These are phyloP conservation scores for Pythium monospermum DNA, from an alignment of 352 stramenopile genomes.

Conservation along the genomic window DNA sequence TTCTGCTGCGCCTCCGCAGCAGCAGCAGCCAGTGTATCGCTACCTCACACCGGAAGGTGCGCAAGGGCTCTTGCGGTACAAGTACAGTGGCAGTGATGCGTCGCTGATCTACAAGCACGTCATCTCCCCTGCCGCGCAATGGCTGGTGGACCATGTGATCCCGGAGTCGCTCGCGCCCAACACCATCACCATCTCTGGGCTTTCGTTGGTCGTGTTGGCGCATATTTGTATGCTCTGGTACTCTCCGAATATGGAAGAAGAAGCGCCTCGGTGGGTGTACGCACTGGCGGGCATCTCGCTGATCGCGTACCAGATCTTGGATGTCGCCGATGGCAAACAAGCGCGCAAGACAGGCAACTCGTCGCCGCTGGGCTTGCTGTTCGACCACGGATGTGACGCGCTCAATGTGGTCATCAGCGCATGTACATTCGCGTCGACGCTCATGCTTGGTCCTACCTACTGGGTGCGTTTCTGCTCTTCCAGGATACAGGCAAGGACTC, in stretches of 20 bases:
- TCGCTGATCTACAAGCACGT: conserved; percentile 82
- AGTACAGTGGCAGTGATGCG: conserved; percentile 83
- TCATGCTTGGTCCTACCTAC: conserved; percentile 79
- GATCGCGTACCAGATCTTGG: conserved; percentile 78
- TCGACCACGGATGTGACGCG: conserved; percentile 83
- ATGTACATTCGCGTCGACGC: conserved; percentile 80
- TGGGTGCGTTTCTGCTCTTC: conserved; percentile 70
- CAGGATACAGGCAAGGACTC: no score
- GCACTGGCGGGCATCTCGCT: conserved; percentile 56
- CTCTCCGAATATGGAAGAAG: conserved; percentile 83
- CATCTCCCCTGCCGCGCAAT: conserved; percentile 69
- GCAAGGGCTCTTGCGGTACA: conserved; percentile 65
- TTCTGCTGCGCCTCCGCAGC: no score
- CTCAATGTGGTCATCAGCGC: conserved; percentile 82
- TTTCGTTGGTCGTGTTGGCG: conserved; percentile 64
- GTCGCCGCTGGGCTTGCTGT: conserved; percentile 76
- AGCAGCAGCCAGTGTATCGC: conserved; percentile 26
- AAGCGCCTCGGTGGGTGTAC: conserved; percentile 72
- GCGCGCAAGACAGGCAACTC: conserved; percentile 84
- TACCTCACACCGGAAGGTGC: conserved; percentile 74
- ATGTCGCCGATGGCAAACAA: conserved; percentile 85
- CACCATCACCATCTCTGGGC: conserved; percentile 74
- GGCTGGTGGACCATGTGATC: conserved; percentile 72
- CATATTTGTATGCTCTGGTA: conserved; percentile 76
- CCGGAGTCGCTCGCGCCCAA: conserved; percentile 71